A percentile compares a stretch with the other conserved stretches of the same genome.
Conservation (phyloP, 345 rosid genomes). For the Camelina neglecta region DNA sequence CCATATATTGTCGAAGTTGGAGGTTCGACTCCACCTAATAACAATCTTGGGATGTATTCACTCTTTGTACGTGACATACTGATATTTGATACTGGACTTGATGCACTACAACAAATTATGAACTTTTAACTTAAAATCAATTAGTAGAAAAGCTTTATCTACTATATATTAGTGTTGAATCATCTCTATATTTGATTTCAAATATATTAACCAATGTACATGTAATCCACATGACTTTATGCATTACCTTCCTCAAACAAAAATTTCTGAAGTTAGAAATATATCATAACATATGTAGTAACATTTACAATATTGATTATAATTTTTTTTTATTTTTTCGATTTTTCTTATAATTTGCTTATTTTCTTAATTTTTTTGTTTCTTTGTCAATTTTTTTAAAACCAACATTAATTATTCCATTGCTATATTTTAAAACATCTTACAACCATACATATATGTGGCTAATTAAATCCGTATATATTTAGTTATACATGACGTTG, state of each 20-base stretch:
- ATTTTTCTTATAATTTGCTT: not conserved
- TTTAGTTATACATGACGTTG: slow-evolving; percentile 28
- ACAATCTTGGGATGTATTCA: not conserved
- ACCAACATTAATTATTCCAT: too few species aligned
- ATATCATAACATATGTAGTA: not conserved
- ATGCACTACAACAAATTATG: not conserved
- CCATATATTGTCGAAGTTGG: too few species aligned
- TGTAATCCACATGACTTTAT: not conserved
- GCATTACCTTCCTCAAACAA: not conserved
- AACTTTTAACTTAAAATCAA: not conserved
- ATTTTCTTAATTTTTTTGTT: too few species aligned
- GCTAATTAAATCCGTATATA: too few species aligned
- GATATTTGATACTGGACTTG: not conserved
- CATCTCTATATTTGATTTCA: not conserved
- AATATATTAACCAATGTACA: not conserved
- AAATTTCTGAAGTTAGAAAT: too few species aligned
- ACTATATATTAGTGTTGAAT: not conserved
- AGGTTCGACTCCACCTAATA: too few species aligned
- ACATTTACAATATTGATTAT: not conserved
- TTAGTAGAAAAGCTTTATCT: not conserved
- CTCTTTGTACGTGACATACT: not conserved
- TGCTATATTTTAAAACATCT: too few species aligned
- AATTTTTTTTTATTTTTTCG: not conserved
- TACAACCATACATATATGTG: too few species aligned
- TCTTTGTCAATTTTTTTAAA: too few species aligned